These are phyloP conservation scores for Monilinia vaccinii-corymbosi DNA, from an alignment of 2,329 filamentous ascomycete genomes.

Conservation along the genomic window DNA sequence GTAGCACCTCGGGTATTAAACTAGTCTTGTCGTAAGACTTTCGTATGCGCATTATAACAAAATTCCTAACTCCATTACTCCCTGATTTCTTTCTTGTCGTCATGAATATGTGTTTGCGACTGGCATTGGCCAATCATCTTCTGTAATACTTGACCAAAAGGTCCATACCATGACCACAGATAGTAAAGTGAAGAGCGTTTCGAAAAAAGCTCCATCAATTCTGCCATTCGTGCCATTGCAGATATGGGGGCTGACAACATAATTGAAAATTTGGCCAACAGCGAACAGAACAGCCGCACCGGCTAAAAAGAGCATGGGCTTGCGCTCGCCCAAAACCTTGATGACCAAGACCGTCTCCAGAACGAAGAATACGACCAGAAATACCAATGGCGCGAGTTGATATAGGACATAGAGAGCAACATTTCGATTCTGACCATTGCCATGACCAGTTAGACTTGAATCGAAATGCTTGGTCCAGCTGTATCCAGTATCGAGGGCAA, in stretches of 20 bases:
- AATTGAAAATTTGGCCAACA: constrained; percentile 92
- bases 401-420: constrained; percentile 92
- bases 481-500: constrained; percentile 87
- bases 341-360: constrained; percentile 79
- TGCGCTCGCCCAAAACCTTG: constrained; percentile 73
- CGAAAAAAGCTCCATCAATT: constrained; percentile 88
- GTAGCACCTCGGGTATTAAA: constrained; percentile 18
- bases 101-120: constrained; percentile 27
- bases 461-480: constrained; percentile 75
- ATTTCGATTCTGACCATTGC: constrained; percentile 45
- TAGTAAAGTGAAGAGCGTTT: constrained; percentile 84
- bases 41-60: constrained; percentile 20
- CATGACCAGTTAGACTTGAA: constrained; percentile 41
- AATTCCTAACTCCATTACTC: constrained; percentile 24
- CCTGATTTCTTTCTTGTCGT: constrained; percentile 13
- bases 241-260: constrained; percentile 83
- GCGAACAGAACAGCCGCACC: constrained; percentile 74
- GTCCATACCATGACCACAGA: constrained; percentile 79
- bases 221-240: constrained; percentile 75
- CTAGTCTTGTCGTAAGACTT: constrained; percentile 24
- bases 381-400: constrained; percentile 78
- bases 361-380: constrained; percentile 79
- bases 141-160: constrained; percentile 98
- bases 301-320: constrained; percentile 84
- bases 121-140: constrained; percentile 86